Evolutionary conservation across 148 eudicot species (phyloP).

Genomic region (Rhododendron mucronatum): DNA sequence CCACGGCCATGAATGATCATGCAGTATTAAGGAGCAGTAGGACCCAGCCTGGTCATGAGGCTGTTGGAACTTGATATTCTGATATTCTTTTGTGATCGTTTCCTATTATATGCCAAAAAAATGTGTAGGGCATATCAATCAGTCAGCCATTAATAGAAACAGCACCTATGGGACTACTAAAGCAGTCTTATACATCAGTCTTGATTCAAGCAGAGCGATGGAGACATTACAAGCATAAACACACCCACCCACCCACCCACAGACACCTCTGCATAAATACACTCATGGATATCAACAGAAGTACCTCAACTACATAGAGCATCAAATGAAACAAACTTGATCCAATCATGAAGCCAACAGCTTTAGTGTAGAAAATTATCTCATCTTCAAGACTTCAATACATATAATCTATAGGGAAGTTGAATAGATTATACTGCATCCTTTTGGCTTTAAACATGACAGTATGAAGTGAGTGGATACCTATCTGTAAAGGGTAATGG

Average conservation of each 20-base stretch:
- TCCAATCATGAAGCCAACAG: not conserved
- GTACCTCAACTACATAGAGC: not conserved
- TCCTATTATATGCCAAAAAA: slow-evolving; percentile 34
- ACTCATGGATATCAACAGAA: not conserved
- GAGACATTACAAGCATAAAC: not conserved
- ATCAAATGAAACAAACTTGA: not conserved
- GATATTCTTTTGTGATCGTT: slow-evolving; percentile 52
- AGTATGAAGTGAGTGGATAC: not conserved
- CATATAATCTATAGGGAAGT: not conserved
- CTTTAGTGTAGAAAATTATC: not conserved
- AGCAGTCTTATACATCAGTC: not conserved
- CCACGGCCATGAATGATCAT: slow-evolving; percentile 77
- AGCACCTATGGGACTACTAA: not conserved
- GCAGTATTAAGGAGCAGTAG: slow-evolving; percentile 62
- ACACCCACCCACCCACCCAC: not conserved
- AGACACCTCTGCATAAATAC: not conserved
- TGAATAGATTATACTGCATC: not conserved
- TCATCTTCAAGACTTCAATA: not conserved
- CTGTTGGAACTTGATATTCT: slow-evolving; percentile 83
- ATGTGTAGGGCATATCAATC: not conserved
- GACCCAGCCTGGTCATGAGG: slow-evolving; percentile 83
- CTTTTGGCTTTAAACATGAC: not conserved
- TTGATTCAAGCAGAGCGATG: not conserved
- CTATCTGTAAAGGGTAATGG: not conserved
- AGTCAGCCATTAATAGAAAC: not conserved